Base-by-base conservation (phyloP, 2,329 filamentous ascomycete genomes). In the Claviceps monticola region DNA sequence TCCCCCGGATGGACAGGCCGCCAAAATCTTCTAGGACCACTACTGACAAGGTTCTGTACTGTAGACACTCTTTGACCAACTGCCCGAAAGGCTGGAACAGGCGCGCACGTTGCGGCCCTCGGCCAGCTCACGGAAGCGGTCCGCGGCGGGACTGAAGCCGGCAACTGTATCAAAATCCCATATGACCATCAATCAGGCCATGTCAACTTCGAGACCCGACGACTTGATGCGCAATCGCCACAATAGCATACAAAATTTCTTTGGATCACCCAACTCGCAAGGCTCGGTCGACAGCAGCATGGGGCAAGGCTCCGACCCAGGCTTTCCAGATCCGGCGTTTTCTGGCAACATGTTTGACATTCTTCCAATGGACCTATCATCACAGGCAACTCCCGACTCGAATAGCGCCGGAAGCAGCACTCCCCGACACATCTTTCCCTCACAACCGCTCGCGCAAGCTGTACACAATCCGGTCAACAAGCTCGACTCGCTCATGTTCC, bases 401-500 rank as follows among this genome's bases (percentile, higher is more conserved):
- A 68, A 67, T 23, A 71, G 70, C 58, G 66, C 69, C 1, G 67
- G 66, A 3, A 64, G 65, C 4, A 71, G 69, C 54, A 67, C 70
- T 2, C 68, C 70, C 9, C 65, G 59, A 26, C 63, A 64, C 37
- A 59, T 56, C 4, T 66, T 63, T 49, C 59, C 61, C 17, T 60
- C 64, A 3, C 66, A 68, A 9, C 61, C 62, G 8, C 57, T 67
- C 5, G 58, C 60, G 52, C 53, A 68, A 3, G 57, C 60, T 49
- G 50, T 61, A 55, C 53, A 67, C 46, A 77, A 71, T 58, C 68
- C 71, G 4, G 70, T 89, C 16, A 78, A 84, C 56, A 85, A 87
- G 62, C 74, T 90, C 6, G 83, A 83, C 53, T 80, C 82, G 3
- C 80, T 90, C 69, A 89, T 91, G 83, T 91, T 91, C 60, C 83